Conservation (phyloP, 1,284 basidiomycete genomes). For the Rhodotorula sp. region DNA sequence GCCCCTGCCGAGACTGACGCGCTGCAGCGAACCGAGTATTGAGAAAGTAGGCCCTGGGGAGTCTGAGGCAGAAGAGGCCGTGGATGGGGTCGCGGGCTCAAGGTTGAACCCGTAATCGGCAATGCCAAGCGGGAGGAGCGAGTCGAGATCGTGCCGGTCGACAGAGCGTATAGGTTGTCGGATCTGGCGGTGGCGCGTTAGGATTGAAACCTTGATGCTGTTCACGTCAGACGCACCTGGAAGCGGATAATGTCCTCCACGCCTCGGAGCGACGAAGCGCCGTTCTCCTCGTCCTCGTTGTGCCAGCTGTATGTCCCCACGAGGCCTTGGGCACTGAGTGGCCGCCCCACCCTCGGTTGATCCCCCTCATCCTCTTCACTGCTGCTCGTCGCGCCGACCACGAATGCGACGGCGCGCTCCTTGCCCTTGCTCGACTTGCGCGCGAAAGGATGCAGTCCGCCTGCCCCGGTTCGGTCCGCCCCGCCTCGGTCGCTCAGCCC, state of each 20-base stretch:
- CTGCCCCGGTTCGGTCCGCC: no score
- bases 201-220: no score
- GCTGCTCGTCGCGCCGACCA: slow-evolving; percentile 23
- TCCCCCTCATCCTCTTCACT: slow-evolving; percentile 23
- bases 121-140: slow-evolving; percentile 52
- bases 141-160: slow-evolving; percentile 36
- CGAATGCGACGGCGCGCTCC: slow-evolving; percentile 26
- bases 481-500: no score
- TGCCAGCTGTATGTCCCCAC: no score
- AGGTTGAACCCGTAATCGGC: slow-evolving; percentile 53
- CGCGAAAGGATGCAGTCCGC: background rate
- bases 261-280: no score
- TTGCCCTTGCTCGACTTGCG: slow-evolving; percentile 5
- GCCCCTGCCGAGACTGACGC: slow-evolving; percentile 52
- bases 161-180: slow-evolving; percentile 19
- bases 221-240: slow-evolving; percentile 19
- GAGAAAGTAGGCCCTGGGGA: background rate
- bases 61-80: background rate
- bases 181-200: slow-evolving; percentile 9
- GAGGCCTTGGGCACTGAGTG: no score
- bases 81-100: background rate
- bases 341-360: no score
- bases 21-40: slow-evolving; percentile 2
- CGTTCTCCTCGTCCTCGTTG: no score
- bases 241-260: slow-evolving; percentile 27